A percentile compares a stretch with the other conserved stretches of the same genome.
Evolutionary conservation across 768 basidiomycete species (phyloP).

Genomic region (Dacryopinax primogenitus): DNA sequence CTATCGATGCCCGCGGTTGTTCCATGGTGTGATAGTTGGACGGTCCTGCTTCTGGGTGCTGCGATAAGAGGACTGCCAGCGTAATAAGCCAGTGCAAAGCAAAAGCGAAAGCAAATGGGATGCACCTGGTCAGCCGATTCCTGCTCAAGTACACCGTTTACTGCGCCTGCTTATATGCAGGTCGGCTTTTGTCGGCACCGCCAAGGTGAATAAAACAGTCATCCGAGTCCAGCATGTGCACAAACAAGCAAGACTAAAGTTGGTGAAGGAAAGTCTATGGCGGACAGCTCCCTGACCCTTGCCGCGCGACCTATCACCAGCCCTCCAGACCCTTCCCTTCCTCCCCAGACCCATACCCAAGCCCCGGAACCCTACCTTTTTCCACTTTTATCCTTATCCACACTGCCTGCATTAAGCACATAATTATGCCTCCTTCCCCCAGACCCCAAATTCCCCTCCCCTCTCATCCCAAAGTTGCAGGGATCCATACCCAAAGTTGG

Average conservation of each 20-base stretch:
- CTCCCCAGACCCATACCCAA: too few relatives aligned
- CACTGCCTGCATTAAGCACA: too few relatives aligned
- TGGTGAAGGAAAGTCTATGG: too few relatives aligned
- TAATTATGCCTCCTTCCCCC: too few relatives aligned
- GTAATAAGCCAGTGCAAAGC: not conserved
- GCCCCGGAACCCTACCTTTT: too few relatives aligned
- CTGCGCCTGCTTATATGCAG: not conserved
- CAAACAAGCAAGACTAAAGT: not conserved
- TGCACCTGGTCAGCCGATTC: not conserved
- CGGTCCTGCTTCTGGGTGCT: not conserved
- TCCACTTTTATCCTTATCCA: too few relatives aligned
- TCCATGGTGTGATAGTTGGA: conserved; percentile 5
- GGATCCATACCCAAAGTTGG: not conserved
- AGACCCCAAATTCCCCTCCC: too few relatives aligned
- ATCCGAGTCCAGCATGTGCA: not conserved
- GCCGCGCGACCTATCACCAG: too few relatives aligned
- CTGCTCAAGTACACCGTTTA: not conserved
- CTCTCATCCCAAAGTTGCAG: not conserved
- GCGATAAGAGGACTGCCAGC: not conserved
- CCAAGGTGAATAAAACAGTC: not conserved
- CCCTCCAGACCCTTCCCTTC: too few relatives aligned
- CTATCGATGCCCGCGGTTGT: not conserved
- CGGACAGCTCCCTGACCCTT: too few relatives aligned
- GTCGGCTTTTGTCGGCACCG: not conserved
- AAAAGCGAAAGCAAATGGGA: not conserved